Conservation (phyloP, 306 rosid genomes). For the Vicia villosa region DNA sequence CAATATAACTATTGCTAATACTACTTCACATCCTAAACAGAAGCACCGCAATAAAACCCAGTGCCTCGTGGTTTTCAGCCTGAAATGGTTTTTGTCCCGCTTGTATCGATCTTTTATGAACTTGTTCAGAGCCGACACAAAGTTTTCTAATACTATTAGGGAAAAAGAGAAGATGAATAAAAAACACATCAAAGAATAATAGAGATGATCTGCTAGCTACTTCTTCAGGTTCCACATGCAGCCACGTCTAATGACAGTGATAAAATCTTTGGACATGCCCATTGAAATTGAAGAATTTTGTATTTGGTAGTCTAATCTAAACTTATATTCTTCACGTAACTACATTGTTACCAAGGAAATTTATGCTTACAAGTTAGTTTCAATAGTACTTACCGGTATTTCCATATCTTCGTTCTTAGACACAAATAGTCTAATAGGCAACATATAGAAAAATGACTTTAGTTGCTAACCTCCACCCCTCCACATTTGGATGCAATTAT, state of each 20-base stretch:
- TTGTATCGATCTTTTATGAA: too few relatives aligned
- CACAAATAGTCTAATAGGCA: conserved; percentile 29
- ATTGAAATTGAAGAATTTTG: neutral
- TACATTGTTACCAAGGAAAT: too few relatives aligned
- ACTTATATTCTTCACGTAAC: neutral
- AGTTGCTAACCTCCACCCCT: conserved; percentile 65
- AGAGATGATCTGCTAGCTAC: conserved; percentile 4
- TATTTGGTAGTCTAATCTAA: neutral
- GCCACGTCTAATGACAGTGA: neutral
- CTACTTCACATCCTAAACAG: conserved; percentile 41
- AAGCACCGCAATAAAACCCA: conserved; percentile 40
- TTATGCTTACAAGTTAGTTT: too few relatives aligned
- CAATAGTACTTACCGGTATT: conserved; percentile 76
- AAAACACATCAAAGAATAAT: too few relatives aligned
- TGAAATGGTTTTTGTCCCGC: too few relatives aligned
- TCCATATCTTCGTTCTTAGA: conserved; percentile 61
- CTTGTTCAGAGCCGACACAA: too few relatives aligned
- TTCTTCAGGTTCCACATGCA: neutral
- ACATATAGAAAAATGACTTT: conserved; percentile 26
- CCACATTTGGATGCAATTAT: conserved; percentile 75
- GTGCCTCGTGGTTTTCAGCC: conserved; percentile 41
- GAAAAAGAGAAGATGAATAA: too few relatives aligned
- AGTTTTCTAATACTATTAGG: too few relatives aligned
- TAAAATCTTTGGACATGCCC: neutral
- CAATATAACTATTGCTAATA: conserved; percentile 21